Evolutionary conservation across 345 rosid species (phyloP).

Genomic region (Boechera stricta): DNA sequence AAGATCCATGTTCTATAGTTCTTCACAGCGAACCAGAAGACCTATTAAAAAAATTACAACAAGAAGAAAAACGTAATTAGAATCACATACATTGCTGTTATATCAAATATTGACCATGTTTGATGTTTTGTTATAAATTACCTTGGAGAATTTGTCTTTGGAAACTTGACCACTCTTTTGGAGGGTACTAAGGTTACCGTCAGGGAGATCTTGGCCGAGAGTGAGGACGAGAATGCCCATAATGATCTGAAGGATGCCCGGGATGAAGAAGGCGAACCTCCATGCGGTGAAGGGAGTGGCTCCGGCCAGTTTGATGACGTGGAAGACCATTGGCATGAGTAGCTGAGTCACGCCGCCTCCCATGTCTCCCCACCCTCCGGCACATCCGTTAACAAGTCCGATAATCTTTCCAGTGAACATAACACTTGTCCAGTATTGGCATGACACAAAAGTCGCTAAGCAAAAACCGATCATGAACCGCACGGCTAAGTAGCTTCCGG

Average conservation of each 20-base stretch:
- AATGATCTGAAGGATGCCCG: constrained; percentile 65
- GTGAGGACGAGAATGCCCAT: constrained; percentile 75
- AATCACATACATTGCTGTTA: background rate
- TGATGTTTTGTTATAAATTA: constrained; percentile 1
- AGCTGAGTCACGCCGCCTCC: constrained; percentile 92
- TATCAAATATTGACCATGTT: background rate
- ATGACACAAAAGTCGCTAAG: constrained; percentile 88
- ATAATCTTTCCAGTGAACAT: constrained; percentile 86
- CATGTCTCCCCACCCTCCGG: constrained; percentile 95
- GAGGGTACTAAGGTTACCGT: constrained; percentile 70
- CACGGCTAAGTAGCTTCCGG: constrained; percentile 68
- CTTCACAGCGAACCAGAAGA: constrained; percentile 65
- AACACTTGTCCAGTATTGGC: constrained; percentile 89
- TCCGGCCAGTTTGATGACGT: constrained; percentile 58
- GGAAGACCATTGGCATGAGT: constrained; percentile 74
- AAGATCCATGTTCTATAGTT: constrained; percentile 86
- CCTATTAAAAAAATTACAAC: constrained; percentile 42
- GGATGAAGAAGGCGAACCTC: constrained; percentile 85
- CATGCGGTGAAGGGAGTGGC: constrained; percentile 87
- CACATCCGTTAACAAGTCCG: constrained; percentile 83
- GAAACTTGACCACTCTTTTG: constrained; percentile 76
- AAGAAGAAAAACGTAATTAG: background rate
- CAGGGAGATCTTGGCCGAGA: constrained; percentile 91
- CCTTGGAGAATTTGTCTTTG: constrained; percentile 84
- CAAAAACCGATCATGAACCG: constrained; percentile 94